Conservation (phyloP, 129 eudicot genomes). For the Logfia minima region DNA sequence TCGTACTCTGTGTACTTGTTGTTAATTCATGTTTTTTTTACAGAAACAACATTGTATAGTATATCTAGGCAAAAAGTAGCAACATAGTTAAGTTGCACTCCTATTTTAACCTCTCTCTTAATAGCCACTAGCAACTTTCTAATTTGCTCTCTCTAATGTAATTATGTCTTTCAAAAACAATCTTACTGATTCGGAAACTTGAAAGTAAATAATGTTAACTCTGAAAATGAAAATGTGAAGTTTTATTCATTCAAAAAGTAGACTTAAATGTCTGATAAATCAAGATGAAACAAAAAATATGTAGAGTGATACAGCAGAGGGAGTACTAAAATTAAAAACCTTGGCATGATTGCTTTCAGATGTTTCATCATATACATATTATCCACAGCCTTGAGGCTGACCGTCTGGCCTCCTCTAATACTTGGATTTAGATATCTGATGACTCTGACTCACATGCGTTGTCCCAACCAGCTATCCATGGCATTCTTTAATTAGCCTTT, state of each 20-base stretch:
- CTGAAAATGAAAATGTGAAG: neutral
- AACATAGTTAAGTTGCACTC: neutral
- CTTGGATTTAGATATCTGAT: slow-evolving; percentile 28
- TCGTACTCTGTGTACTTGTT: too few species aligned
- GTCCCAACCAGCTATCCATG: slow-evolving; percentile 15
- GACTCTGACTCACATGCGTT: neutral
- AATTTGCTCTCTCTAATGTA: neutral
- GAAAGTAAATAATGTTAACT: neutral
- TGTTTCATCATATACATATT: slow-evolving; percentile 21
- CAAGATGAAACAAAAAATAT: slow-evolving; percentile 7
- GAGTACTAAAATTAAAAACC: neutral
- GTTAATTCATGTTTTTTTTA: too few species aligned
- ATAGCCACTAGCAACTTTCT: neutral
- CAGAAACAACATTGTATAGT: too few species aligned
- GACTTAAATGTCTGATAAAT: slow-evolving; percentile 24
- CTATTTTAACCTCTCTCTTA: neutral
- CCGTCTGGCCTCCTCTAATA: slow-evolving; percentile 23
- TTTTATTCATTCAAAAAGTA: slow-evolving; percentile 32
- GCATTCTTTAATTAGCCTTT: neutral
- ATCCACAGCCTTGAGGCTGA: slow-evolving; percentile 24
- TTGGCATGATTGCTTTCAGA: slow-evolving; percentile 14
- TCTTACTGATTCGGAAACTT: neutral
- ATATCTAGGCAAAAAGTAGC: too few species aligned
- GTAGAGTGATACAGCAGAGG: slow-evolving; percentile 5
- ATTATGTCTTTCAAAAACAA: neutral